Base-by-base conservation (phyloP, 352 stramenopile genomes). In the Globisporangium spiculum region DNA sequence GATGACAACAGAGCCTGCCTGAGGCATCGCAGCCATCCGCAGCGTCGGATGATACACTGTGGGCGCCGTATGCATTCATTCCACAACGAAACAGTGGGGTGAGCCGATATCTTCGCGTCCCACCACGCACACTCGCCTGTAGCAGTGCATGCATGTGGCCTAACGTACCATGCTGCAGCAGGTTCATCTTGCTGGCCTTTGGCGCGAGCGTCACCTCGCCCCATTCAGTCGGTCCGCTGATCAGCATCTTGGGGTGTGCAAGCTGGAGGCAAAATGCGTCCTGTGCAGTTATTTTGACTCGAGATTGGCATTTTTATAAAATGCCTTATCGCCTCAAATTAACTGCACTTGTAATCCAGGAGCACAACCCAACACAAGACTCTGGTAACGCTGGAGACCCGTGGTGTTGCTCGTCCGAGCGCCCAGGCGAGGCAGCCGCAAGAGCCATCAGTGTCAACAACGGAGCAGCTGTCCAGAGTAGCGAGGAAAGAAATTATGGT, bases 201-300 rank as follows among this genome's bases (percentile, higher is more conserved):
- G 73, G 70, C 8, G 66, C 65, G 27, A 83, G 66, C 34, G 69
- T 57, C 48, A 66, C 69, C 54, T 80, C 68, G 20, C 66, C 74
- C 80, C 80, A 89, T 32, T 84, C 76, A 7, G 46, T n/a, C 12
- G 73, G 76, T n/a, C 75, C 75, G 27, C 72, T 73, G 48, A 87
- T 67, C 20, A 81, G 70, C 78, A n/a, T 67, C 12, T 46, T 65
- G 27, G 60, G 44, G 16, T 60, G 46, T 71, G 60, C 53, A n/a
- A n/a, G n/a, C 4, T 32, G 27, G 27, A 32, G 27, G 27, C 27
- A 32, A 32, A 32, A 32, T 32, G 27, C 27, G 27, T 32, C 27
- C 27, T 32, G 27, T 32, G 27, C 27, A 32, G 1, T 32, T 32
- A 32, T 32, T 32, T 32, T 32, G 27, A 32, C 27, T 32, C 27